A percentile compares a stretch with the other conserved stretches of the same genome.
These are phyloP conservation scores for Ophiosphaerella korrae DNA, from an alignment of 2,329 filamentous ascomycete genomes.

Conservation along the genomic window DNA sequence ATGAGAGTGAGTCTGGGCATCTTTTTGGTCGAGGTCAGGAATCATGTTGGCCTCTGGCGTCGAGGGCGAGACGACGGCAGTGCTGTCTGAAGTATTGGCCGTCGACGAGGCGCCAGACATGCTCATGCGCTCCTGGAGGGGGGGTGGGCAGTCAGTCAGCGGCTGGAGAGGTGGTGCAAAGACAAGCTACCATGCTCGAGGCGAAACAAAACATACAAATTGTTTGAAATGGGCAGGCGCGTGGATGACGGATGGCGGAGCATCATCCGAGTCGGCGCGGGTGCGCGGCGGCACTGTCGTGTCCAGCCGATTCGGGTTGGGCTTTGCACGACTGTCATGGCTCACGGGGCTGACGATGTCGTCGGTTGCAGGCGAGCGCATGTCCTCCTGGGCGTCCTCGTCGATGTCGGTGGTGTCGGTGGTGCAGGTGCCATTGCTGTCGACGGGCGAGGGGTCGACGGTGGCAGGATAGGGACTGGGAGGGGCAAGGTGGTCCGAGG, in stretches of 20 bases:
- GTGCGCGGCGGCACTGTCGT: constrained; percentile 49
- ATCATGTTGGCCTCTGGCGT: constrained; percentile 47
- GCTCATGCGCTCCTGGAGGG: constrained; percentile 38
- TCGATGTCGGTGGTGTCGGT: constrained; percentile 87
- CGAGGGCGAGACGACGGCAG: constrained; percentile 45
- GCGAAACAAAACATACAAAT: constrained; percentile 63
- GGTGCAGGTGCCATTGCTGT: constrained; percentile 80
- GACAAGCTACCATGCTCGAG: constrained; percentile 24
- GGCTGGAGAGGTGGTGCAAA: constrained; percentile 16
- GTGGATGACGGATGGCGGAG: constrained; percentile 89
- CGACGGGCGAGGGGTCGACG: constrained; percentile 82
- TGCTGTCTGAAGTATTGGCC: constrained; percentile 41
- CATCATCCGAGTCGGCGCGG: constrained; percentile 69
- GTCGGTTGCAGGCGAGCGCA: constrained; percentile 45
- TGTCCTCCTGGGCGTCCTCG: constrained; percentile 70
- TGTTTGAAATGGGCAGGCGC: constrained; percentile 80
- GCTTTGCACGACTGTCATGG: constrained; percentile 39
- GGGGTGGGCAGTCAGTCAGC: constrained; percentile 33
- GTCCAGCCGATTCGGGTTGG: constrained; percentile 52
- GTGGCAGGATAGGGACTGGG: constrained; percentile 63
- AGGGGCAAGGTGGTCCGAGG: constrained; percentile 54
- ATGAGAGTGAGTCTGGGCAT: constrained; percentile 52
- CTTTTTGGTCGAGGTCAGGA: constrained; percentile 44
- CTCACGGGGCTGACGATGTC: constrained; percentile 44
- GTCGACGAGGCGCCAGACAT: constrained; percentile 35